These are phyloP conservation scores for Penicillium sp. DNA, from an alignment of 2,329 filamentous ascomycete species.

Conservation along the genomic window DNA sequence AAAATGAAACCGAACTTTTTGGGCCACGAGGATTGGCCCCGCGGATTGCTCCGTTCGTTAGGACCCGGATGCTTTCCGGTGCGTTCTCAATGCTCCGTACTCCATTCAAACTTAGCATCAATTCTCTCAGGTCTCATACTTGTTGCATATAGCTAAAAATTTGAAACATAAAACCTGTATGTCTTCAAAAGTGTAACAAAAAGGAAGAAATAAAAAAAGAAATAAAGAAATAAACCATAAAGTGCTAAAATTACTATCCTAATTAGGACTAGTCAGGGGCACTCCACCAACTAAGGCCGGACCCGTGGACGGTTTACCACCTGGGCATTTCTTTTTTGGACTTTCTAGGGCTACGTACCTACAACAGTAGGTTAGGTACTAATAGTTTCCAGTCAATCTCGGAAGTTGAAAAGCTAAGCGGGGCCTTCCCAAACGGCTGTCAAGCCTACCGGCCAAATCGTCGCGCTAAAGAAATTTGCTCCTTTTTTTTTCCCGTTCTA, in stretches of 20 bases:
- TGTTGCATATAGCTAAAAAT: neutral
- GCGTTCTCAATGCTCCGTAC: neutral
- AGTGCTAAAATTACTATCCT: constrained; percentile 2
- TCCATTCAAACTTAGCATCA: neutral
- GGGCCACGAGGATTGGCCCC: neutral
- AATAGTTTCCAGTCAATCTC: neutral
- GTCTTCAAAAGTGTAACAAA: neutral
- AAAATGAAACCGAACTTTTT: neutral
- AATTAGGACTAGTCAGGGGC: constrained; percentile 20
- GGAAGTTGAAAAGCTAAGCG: constrained; percentile 12
- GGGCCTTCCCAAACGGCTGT: constrained; percentile 19
- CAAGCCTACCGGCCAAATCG: constrained; percentile 12
- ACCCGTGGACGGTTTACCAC: neutral
- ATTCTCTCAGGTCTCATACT: neutral
- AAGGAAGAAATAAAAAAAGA: neutral
- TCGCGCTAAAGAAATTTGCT: constrained; percentile 4
- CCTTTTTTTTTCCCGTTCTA: constrained; percentile 1
- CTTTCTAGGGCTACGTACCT: neutral
- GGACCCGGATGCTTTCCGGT: neutral
- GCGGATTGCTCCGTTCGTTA: neutral
- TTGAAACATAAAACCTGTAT: neutral
- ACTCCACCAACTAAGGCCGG: neutral
- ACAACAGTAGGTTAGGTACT: no score
- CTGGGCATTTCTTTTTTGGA: neutral
- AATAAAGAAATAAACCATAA: neutral